Evolutionary conservation across 768 basidiomycete species (phyloP), one percentile per base, ranked within the genome.

Genomic region (Paxillus ammoniavirescens): DNA sequence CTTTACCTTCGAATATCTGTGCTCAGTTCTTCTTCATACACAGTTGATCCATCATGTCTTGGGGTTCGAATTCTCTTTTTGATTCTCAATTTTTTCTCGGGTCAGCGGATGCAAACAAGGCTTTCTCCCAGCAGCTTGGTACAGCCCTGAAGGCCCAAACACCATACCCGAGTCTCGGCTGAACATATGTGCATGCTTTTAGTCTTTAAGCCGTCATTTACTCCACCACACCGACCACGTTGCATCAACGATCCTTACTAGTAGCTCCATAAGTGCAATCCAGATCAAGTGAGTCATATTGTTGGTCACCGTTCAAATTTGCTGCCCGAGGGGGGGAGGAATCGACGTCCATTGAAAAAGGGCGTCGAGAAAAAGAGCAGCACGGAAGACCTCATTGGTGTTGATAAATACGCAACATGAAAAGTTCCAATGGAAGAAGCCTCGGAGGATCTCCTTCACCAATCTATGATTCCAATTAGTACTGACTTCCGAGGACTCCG

Each of bases 371-470:
- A 58, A 54, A 28, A 48, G 43, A 44, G 50, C 58, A 63, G 26
- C 23, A 51, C 30, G 2, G 61, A 66, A 66, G 63, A 17, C 37
- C 38, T 18, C 14, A 14, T 45, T 13, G 54, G 26, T n/a, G 13
- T 28, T 45, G 57, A 64, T 64, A 62, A 48, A 64, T 65, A 14
- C 18, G 41, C 47, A 45, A 53, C 55, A 44, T 51, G 52, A 54
- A 43, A 54, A 54, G 28, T 54, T 56, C 47, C 43, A 51, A 49
- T 57, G 49, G 64, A 66, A 66, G 63, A 44, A 2, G 28, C 8
- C 45, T 38, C 46, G 53, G 53, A 53, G 61, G 61, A 64, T 64
- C 64, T 60, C 54, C 57, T 62, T 43, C 15, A 36, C 43, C 36
- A 47, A 26, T 26, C 26, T 26, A n/a, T n/a, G n/a, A n/a, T n/a